A percentile compares a stretch with the other conserved stretches of the same genome.
These are phyloP conservation scores for Huntiella moniliformis DNA, from an alignment of 2,329 filamentous ascomycete genomes.

Conservation along the genomic window DNA sequence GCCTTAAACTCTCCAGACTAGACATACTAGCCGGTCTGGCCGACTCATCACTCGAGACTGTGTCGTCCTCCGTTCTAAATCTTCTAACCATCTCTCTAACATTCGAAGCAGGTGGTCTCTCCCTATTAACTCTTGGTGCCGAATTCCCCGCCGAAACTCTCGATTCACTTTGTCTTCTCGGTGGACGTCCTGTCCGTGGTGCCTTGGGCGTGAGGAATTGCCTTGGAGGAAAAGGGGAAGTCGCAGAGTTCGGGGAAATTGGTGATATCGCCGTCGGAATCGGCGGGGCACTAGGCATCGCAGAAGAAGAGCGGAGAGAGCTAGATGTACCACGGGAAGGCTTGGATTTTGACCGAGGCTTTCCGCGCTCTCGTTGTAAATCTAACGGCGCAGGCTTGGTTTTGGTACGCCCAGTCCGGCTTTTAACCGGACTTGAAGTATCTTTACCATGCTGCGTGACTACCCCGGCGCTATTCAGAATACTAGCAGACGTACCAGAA, in stretches of 20 bases:
- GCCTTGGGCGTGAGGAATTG: slow-evolving; percentile 6
- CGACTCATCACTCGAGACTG: slow-evolving; percentile 3
- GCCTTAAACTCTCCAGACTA: slow-evolving; percentile 1
- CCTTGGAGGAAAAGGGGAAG: background rate
- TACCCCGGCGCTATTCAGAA: background rate
- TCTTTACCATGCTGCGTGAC: background rate
- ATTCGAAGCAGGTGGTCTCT: slow-evolving; percentile 1
- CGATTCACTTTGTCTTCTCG: background rate
- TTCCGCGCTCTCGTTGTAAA: background rate
- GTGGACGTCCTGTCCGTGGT: background rate
- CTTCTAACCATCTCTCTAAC: slow-evolving; percentile 1
- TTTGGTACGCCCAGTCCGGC: background rate
- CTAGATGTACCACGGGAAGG: background rate
- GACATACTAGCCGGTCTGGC: slow-evolving; percentile 3
- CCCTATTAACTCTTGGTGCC: background rate
- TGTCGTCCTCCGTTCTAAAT: slow-evolving; percentile 1
- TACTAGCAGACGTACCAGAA: background rate
- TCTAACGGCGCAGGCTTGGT: background rate
- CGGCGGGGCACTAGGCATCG: too few relatives aligned
- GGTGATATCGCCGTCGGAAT: background rate
- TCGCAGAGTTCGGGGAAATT: background rate
- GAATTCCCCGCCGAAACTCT: background rate
- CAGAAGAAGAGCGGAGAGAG: background rate
- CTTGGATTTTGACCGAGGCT: background rate
- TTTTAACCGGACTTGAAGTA: background rate